Percentiles rank a stretch among this genome's conserved stretches.
Conservation (phyloP, 768 basidiomycete species). For the Xerocomellus chrysenteron region DNA sequence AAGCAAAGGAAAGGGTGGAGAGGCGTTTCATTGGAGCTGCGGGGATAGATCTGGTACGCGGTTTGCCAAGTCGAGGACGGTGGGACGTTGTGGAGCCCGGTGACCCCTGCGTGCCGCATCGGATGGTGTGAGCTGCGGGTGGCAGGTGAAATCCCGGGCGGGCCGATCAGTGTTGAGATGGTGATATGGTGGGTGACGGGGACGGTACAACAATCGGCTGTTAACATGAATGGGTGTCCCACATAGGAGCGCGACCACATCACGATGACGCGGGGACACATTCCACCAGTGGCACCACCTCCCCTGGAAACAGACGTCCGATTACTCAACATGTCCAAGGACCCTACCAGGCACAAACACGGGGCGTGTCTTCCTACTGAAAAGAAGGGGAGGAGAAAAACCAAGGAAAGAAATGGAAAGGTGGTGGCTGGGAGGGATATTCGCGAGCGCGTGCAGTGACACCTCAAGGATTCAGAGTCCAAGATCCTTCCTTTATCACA, state of each 20-base stretch:
- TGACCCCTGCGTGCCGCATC: neutral
- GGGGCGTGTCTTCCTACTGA: neutral
- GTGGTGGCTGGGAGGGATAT: constrained; percentile 4
- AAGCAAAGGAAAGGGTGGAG: neutral
- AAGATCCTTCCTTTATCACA: neutral
- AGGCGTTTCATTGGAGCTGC: neutral
- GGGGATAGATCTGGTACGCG: neutral
- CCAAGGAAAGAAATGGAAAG: neutral
- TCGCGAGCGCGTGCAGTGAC: neutral
- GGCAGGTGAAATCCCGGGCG: neutral
- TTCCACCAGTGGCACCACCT: neutral
- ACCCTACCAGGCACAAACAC: neutral
- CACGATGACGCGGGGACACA: constrained; percentile 1
- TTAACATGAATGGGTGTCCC: neutral
- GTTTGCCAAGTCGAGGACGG: neutral
- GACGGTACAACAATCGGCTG: neutral
- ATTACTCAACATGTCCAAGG: neutral
- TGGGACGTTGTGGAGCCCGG: neutral
- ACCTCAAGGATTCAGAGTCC: neutral
- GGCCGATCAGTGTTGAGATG: neutral
- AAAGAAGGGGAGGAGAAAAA: neutral
- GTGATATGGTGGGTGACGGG: neutral
- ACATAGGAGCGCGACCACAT: neutral
- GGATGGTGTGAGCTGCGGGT: neutral
- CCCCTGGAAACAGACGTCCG: neutral